Percentiles rank a stretch among this genome's conserved stretches.
Evolutionary conservation across 148 eudicot genomes (phyloP).

Genomic region (Selenicereus undatus): DNA sequence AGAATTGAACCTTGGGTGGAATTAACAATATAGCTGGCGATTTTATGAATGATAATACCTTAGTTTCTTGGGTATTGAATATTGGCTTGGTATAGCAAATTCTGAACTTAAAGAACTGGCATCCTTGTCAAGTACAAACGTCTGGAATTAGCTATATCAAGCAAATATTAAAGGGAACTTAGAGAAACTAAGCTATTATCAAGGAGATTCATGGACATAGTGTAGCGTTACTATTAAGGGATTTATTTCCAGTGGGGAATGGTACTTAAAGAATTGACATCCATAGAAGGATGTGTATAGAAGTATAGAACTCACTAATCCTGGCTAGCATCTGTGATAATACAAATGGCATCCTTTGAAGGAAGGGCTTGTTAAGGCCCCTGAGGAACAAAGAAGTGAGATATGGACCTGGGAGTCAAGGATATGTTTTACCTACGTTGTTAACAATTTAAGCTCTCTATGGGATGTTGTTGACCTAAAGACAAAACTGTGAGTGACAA

Average conservation of each 20-base stretch:
- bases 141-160: too few relatives aligned
- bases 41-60: too few relatives aligned
- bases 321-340: neutral
- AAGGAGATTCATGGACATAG: neutral
- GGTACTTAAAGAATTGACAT: neutral
- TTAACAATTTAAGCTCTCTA: neutral
- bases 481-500: neutral
- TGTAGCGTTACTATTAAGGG: neutral
- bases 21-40: too few relatives aligned
- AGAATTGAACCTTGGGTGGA: neutral
- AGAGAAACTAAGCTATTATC: too few relatives aligned
- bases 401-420: neutral
- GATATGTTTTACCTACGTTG: neutral
- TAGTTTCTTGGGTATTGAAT: too few relatives aligned
- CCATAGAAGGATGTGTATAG: neutral
- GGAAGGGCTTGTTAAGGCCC: neutral
- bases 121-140: too few relatives aligned
- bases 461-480: neutral
- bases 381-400: neutral
- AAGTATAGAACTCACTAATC: neutral
- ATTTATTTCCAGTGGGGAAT: neutral
- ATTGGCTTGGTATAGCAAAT: too few relatives aligned
- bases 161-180: too few relatives aligned
- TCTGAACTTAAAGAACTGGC: too few relatives aligned
- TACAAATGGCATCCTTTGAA: neutral